phyloP scores from a whole-genome alignment of 2,329 filamentous ascomycete species.

The Paramyrothecium sp. region DNA sequence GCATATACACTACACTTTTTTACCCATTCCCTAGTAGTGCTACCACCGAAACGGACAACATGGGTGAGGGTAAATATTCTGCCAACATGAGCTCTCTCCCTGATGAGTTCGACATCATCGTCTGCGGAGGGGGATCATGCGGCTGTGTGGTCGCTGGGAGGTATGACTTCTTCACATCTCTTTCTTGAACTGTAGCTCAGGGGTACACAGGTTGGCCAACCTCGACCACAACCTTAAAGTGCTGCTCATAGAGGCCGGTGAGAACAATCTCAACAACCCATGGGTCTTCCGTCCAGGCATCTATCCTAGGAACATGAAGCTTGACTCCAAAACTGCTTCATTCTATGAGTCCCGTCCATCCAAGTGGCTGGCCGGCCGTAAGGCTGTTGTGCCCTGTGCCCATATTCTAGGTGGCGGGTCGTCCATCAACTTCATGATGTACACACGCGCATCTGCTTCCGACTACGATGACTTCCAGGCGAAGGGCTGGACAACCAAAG shows the following conservation, averaged over 20 bases:
- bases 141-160: conserved; percentile 58
- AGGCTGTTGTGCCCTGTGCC: conserved; percentile 72
- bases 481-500: conserved; percentile 76
- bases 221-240: conserved; percentile 72
- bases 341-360: conserved; percentile 79
- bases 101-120: conserved; percentile 79
- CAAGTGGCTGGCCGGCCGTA: conserved; percentile 67
- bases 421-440: conserved; percentile 75
- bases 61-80: conserved; percentile 7
- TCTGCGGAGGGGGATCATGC: conserved; percentile 71
- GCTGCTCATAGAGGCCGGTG: conserved; percentile 68
- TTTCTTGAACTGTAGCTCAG: not conserved
- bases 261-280: conserved; percentile 75
- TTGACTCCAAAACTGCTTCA: conserved; percentile 77
- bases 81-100: conserved; percentile 42
- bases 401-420: conserved; percentile 71
- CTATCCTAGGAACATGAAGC: conserved; percentile 75
- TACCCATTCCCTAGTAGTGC: too few relatives aligned
- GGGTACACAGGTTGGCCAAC: conserved; percentile 60
- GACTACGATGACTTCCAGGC: conserved; percentile 74
- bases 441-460: conserved; percentile 24
- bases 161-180: conserved; percentile 28
- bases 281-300: conserved; percentile 75
- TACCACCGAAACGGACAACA: too few relatives aligned
- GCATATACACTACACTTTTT: too few relatives aligned